A percentile compares a stretch with the other conserved stretches of the same genome.
These are phyloP conservation scores for Udeniomyces megalosporus DNA, from an alignment of 768 basidiomycete genomes.

Conservation along the genomic window DNA sequence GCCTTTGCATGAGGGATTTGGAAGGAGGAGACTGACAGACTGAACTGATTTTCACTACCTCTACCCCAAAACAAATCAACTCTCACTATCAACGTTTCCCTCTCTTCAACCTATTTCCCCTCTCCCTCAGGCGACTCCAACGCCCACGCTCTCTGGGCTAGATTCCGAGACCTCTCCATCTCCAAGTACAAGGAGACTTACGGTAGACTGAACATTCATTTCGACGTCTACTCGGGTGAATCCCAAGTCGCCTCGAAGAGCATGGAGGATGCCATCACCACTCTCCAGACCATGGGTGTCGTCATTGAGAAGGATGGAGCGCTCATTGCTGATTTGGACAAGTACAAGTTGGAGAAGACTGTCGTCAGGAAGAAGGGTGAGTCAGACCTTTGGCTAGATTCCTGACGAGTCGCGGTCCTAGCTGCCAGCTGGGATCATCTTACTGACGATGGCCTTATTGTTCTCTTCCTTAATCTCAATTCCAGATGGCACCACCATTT, in stretches of 20 bases:
- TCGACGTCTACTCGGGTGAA: slow-evolving; percentile 86
- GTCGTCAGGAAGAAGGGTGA: slow-evolving; percentile 58
- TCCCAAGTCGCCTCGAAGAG: slow-evolving; percentile 31
- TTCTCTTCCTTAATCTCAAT: neutral
- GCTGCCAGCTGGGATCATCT: too few relatives aligned
- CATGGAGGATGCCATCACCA: slow-evolving; percentile 54
- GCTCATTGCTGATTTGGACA: slow-evolving; percentile 68
- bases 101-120: too few relatives aligned
- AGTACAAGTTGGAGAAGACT: slow-evolving; percentile 82
- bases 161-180: slow-evolving; percentile 82
- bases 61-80: too few relatives aligned
- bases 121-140: slow-evolving; percentile 53
- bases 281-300: slow-evolving; percentile 53
- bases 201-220: slow-evolving; percentile 69
- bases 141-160: slow-evolving; percentile 72
- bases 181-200: slow-evolving; percentile 80
- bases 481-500: slow-evolving; percentile 80
- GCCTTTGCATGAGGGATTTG: too few relatives aligned
- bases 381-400: too few relatives aligned
- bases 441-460: too few relatives aligned
- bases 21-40: too few relatives aligned
- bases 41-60: too few relatives aligned
- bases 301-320: slow-evolving; percentile 48
- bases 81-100: too few relatives aligned
- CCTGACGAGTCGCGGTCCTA: too few relatives aligned